Evolutionary conservation across 1,284 basidiomycete species (phyloP), one percentile per base, ranked within the genome.

Genomic region (Malassezia japonica): DNA sequence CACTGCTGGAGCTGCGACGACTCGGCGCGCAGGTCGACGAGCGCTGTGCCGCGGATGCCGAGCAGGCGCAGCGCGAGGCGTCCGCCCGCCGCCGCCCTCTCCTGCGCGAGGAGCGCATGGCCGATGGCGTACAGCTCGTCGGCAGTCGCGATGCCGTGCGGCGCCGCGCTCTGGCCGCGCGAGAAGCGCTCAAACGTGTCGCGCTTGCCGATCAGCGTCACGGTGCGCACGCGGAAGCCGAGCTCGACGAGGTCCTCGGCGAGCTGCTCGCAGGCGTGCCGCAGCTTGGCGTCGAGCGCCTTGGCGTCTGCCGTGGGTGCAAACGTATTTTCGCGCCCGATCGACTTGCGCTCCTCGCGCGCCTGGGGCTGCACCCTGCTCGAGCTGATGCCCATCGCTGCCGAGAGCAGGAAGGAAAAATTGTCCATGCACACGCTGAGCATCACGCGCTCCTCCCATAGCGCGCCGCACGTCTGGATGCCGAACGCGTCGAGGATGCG

Each of bases 291-390:
- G 16, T 64, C 54, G 27, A 71, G 46, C 18, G 39, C 31, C 6
- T 48, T 36, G 0, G 44, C 43, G 28, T 70, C 56, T 12, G 48
- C 43, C 2, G 64, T 70, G 4, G 68, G 67, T n/a, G 55, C 55
- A 49, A 71, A 71, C 3, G 68, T 71, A 41, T 60, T 61, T 27
- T 71, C 68, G n/a, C 67, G 54, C 10, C 68, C 67, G n/a, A 70
- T 64, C 18, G 62, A 65, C 35, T 63, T 62, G 38, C 68, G 62
- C 43, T 63, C 62, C 20, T 60, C 55, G 24, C 68, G 59, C 44
- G 63, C 59, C 42, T 57, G 57, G 3, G 64, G 68, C 32, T 61
- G 57, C 21, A 71, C 65, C 27, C 57, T 46, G 2, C 60, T 62
- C n/a, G 55, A 54, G 32, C 62, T 62, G 9, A 71, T 51, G 3